Base-by-base conservation (phyloP, 441 rosid genomes). In the Hypseocharis bilobata region DNA sequence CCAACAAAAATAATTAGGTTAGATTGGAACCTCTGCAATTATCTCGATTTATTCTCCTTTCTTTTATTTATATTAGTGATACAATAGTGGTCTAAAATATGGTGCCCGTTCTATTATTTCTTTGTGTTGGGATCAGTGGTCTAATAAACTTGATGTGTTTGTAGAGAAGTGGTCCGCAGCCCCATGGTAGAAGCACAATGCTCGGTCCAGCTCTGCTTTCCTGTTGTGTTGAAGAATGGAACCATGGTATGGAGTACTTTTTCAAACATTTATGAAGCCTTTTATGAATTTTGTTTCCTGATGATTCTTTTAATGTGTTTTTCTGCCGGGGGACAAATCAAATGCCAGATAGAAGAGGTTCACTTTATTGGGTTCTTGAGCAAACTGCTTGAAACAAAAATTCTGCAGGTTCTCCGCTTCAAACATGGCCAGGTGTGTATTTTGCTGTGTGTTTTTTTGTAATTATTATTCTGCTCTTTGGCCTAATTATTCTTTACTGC, bases 111-210 rank as follows among this genome's bases (percentile, higher is more conserved):
- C 5, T 34, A n/a, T 60, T 17, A 0, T 34, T 19, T 34, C 40
- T 20, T 4, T 60, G 63, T 8, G 16, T 44, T 7, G 47, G 14
- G 8, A 34, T 62, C n/a, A 20, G 32, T 57, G 63, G 74, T 61
- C 57, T 75, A 62, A 81, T 72, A 44, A 59, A 56, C 44, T 55
- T 63, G 57, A 49, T 76, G 6, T 68, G 67, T 70, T 70, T 76
- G 66, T 71, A 92, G 98, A 78, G 95, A 92, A 78, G 84, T 84
- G 51, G 96, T 92, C 49, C 79, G 66, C 65, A 92, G 96, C 75
- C 92, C 88, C 28, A 92, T 92, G 96, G 98, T 92, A 16, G 92
- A 89, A 83, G 98, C 87, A 56, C 98, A 92, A 64, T 86, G 98
- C 72, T 89, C 89, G 27, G 96, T 89, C 76, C 92, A 89, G 85